phyloP scores from a whole-genome alignment of 2,329 filamentous ascomycete genomes.

The Huntiella abstrusa region DNA sequence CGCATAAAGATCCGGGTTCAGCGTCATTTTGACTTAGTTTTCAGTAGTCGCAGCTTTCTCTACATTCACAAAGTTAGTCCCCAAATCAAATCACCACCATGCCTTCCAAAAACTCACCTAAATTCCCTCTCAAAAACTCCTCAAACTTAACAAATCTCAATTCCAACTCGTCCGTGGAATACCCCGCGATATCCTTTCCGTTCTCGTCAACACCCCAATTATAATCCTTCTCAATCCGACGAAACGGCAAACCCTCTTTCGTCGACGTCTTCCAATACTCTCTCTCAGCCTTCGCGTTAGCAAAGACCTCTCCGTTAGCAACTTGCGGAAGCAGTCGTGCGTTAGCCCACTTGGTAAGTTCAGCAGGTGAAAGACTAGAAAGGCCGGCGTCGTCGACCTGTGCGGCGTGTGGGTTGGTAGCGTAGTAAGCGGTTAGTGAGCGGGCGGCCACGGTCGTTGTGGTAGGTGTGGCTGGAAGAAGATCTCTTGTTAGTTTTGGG shows the following conservation, averaged over 20 bases:
- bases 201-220: slow-evolving; percentile 31
- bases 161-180: slow-evolving; percentile 27
- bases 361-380: slow-evolving; percentile 26
- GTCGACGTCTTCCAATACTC: slow-evolving; percentile 39
- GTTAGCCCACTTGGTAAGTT: slow-evolving; percentile 31
- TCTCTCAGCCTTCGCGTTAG: slow-evolving; percentile 30
- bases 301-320: slow-evolving; percentile 18
- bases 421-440: slow-evolving; percentile 27
- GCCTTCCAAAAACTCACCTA: slow-evolving; percentile 16
- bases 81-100: not conserved
- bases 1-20: slow-evolving; percentile 35
- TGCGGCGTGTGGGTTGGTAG: slow-evolving; percentile 30
- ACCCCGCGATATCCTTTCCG: slow-evolving; percentile 30
- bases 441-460: slow-evolving; percentile 29
- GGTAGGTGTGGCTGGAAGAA: not conserved
- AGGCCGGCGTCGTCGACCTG: slow-evolving; percentile 26
- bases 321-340: slow-evolving; percentile 26
- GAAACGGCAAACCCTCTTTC: slow-evolving; percentile 32
- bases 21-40: slow-evolving; percentile 24
- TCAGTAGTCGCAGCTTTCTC: not conserved
- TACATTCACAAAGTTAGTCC: not conserved
- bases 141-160: slow-evolving; percentile 24
- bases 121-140: slow-evolving; percentile 24
- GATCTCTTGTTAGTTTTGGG: too few relatives aligned
- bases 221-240: slow-evolving; percentile 19